Conservation (phyloP, 768 basidiomycete genomes). For the Scleroderma citrinum region DNA sequence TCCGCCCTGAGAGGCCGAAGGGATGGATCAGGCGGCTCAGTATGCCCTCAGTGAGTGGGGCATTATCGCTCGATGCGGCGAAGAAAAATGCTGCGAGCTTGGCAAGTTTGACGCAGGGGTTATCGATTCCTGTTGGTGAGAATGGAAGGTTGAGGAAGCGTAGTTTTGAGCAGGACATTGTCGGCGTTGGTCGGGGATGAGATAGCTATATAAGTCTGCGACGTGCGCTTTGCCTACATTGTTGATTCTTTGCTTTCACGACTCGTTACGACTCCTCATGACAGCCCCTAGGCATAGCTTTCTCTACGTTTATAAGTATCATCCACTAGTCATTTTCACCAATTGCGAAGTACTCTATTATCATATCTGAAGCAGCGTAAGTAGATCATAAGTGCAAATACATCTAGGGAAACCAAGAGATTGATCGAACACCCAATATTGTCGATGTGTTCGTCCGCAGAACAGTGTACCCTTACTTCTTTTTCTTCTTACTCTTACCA, state of each 20-base stretch:
- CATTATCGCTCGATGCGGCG: constrained; percentile 55
- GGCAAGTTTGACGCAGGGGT: constrained; percentile 29
- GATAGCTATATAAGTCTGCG: background rate
- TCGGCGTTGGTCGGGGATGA: constrained; percentile 22
- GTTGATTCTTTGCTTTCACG: background rate
- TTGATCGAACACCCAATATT: background rate
- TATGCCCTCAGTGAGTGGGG: constrained; percentile 61
- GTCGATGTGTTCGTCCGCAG: no score
- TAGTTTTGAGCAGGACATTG: constrained; percentile 31
- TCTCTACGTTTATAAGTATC: no score
- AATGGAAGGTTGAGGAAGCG: constrained; percentile 41
- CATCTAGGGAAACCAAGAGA: background rate
- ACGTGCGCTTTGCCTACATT: background rate
- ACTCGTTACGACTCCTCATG: constrained; percentile 2
- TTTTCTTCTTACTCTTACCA: constrained; percentile 8
- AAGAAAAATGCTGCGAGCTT: constrained; percentile 39
- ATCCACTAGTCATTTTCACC: no score
- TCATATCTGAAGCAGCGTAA: background rate
- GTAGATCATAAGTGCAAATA: background rate
- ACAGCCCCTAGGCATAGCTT: background rate
- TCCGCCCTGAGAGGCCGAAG: constrained; percentile 54
- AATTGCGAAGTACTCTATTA: no score
- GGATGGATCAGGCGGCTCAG: constrained; percentile 76
- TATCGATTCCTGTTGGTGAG: constrained; percentile 34
- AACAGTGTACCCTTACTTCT: constrained; percentile 1